Evolutionary conservation across 257 asterid genomes (phyloP).

Genomic region (Capsicum pubescens): DNA sequence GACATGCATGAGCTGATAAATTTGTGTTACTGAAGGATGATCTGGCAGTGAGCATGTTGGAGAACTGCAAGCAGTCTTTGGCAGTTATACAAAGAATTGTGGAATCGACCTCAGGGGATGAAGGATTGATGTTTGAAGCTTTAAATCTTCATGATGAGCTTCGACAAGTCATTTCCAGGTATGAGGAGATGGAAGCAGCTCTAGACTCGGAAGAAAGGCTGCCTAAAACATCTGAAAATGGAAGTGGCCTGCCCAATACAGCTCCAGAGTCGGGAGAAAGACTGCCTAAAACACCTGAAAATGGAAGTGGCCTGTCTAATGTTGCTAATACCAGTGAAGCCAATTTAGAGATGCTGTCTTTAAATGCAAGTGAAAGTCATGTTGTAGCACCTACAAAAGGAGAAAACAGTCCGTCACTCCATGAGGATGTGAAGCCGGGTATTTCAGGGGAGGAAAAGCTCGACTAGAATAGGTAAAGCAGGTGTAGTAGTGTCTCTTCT

Average conservation of each 20-base stretch:
- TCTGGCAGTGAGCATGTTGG: constrained; percentile 68
- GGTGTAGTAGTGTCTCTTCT: constrained; percentile 17
- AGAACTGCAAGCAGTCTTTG: constrained; percentile 76
- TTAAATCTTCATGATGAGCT: constrained; percentile 88
- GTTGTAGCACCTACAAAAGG: constrained; percentile 36
- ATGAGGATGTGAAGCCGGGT: constrained; percentile 26
- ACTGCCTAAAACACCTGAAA: constrained; percentile 34
- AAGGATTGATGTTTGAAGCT: constrained; percentile 85
- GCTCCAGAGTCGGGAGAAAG: constrained; percentile 45
- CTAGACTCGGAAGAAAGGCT: constrained; percentile 43
- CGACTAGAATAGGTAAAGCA: constrained; percentile 30
- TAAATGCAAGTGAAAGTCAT: constrained; percentile 34
- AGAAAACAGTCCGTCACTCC: constrained; percentile 35
- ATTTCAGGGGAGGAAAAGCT: constrained; percentile 26
- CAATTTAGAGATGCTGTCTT: constrained; percentile 35
- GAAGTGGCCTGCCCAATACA: constrained; percentile 33
- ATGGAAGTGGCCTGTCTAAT: constrained; percentile 37
- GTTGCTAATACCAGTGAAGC: constrained; percentile 40
- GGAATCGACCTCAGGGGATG: constrained; percentile 79
- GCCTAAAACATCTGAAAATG: constrained; percentile 31
- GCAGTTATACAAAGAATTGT: constrained; percentile 69
- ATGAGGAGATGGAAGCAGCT: constrained; percentile 60
- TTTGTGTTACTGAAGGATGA: constrained; percentile 63
- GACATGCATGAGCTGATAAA: constrained; percentile 20
- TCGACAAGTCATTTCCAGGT: constrained; percentile 60